Base-by-base conservation (phyloP, 345 rosid genomes). In the Fremontodendron californicum region DNA sequence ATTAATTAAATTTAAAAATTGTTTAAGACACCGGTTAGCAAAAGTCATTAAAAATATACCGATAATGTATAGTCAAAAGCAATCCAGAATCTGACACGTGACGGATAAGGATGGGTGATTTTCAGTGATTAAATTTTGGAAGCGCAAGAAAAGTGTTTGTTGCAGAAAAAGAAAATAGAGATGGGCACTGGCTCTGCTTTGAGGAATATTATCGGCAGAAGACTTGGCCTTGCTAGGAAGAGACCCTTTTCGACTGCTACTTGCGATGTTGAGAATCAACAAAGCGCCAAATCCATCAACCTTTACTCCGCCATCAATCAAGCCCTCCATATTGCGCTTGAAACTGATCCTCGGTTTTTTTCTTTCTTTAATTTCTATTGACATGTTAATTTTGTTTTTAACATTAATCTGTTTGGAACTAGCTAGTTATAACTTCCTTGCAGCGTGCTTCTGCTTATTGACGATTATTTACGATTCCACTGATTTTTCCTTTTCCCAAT, bases 341-440 rank as follows among this genome's bases (percentile, higher is more conserved):
- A 85, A 9, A 72, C 87, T 45, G 86, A 86, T 76, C 83, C 89
- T 81, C 90, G 90, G 90, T 89, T 37, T 2, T 52, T 73, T 73
- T 37, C 9, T n/a, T n/a, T n/a, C n/a, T n/a, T n/a, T n/a, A n/a
- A n/a, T n/a, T n/a, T n/a, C n/a, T n/a, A n/a, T n/a, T n/a, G n/a
- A n/a, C n/a, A n/a, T n/a, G n/a, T n/a, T n/a, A n/a, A n/a, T n/a
- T n/a, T n/a, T n/a, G n/a, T n/a, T n/a, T n/a, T n/a, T n/a, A n/a
- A n/a, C n/a, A n/a, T n/a, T n/a, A n/a, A n/a, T n/a, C n/a, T n/a
- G n/a, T n/a, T n/a, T n/a, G n/a, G n/a, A n/a, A n/a, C n/a, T n/a
- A n/a, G n/a, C n/a, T n/a, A n/a, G n/a, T n/a, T n/a, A n/a, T n/a
- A n/a, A n/a, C 21, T 37, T 35, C n/a, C n/a, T n/a, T n/a, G n/a